Percentiles rank a stretch among this genome's conserved stretches.
Evolutionary conservation across 106 monocot genomes (phyloP).

Genomic region (Hemerocallis citrina): DNA sequence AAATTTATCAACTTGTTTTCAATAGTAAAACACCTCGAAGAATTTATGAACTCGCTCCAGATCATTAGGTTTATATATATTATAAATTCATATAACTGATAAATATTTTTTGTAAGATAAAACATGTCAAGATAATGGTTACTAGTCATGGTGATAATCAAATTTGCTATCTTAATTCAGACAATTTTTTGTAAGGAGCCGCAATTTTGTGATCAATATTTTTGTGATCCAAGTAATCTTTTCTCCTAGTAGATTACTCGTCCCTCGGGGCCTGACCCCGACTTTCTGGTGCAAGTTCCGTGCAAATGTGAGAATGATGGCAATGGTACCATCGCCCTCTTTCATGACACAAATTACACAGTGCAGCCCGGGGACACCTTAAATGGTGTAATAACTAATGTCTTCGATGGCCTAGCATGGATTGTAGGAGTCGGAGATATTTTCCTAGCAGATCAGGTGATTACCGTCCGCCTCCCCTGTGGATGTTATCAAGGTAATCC

Average conservation of each 20-base stretch:
- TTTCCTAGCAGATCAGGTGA: not conserved
- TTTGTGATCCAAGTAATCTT: no score
- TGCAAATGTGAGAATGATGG: conserved; percentile 16
- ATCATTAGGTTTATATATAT: no score
- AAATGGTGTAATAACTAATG: not conserved
- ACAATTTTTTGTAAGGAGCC: not conserved
- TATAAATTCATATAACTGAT: no score
- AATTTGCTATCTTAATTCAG: no score
- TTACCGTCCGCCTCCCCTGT: conserved; percentile 22
- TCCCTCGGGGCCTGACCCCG: not conserved
- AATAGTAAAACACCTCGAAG: no score
- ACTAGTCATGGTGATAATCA: no score
- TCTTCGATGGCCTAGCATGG: conserved; percentile 34
- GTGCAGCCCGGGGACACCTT: conserved; percentile 17
- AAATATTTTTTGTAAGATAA: no score
- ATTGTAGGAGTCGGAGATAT: not conserved
- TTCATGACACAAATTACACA: conserved; percentile 25
- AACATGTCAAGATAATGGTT: no score
- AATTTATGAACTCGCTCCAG: no score
- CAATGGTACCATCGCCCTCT: not conserved
- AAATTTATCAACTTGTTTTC: no score
- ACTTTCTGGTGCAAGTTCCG: conserved; percentile 26
- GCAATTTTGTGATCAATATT: not conserved
- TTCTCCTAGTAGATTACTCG: conserved; percentile 4
- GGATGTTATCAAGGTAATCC: conserved; percentile 10